Base-by-base conservation (phyloP, 148 eudicot genomes). In the Camellia japonica region DNA sequence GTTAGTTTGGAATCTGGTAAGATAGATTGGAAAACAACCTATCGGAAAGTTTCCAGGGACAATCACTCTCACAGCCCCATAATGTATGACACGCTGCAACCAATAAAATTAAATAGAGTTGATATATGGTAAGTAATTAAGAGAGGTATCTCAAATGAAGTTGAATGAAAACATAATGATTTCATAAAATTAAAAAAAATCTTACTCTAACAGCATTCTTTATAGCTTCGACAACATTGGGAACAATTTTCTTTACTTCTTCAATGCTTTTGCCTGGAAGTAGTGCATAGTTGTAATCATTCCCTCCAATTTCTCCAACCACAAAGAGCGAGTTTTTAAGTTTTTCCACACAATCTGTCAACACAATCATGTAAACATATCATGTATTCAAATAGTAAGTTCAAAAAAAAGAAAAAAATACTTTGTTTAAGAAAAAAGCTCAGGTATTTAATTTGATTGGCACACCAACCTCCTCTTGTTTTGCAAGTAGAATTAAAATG, bases 41-140 rank as follows among this genome's bases (percentile, higher is more conserved):
- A 84, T 19, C 19, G 83, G 81, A 38, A 86, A 84, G 15, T 30
- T 75, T 13, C 86, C 86, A 10, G 84, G 83, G 11, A 83, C 82
- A 11, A 83, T 59, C 41, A 86, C 74, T 64, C 80, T 71, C 46
- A 55, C 44, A 8, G 74, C 89, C 16, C 85, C 84, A 67, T 60
- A 38, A 3, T 54, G 42, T 16, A 86, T 76, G 19, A 84, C 77
- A 44, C 62, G 76, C 89, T 86, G 65, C 23, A 79, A 23, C 9
- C 38, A 11, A 23, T 7, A 64, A 20, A 20, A 23, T 19, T 19
- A 20, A 12, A 64, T 20, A 2, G 13, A 19, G 30, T 7, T n/a
- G 6, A 2, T 5, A 3, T 19, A 7, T 8, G 11, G 20, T 1
- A 19, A 63, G 7, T 6, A 19, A 9, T n/a, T 19, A n/a, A 61